Evolutionary conservation across 2,329 filamentous ascomycete genomes (phyloP).

Genomic region (Pseudogymnoascus sp.): DNA sequence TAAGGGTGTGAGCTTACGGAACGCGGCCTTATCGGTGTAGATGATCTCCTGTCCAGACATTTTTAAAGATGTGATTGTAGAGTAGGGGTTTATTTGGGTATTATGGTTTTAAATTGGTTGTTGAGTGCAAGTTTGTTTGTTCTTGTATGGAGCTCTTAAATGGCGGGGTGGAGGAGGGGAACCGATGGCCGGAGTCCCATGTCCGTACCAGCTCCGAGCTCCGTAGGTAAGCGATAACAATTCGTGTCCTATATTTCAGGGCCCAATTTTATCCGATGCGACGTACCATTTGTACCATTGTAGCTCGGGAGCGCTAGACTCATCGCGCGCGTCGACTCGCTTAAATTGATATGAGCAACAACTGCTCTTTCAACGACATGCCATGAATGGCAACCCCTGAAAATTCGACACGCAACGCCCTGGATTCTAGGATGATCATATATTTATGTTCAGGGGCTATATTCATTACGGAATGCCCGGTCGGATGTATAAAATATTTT

Average conservation of each 20-base stretch:
- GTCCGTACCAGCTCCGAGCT: constrained; percentile 3
- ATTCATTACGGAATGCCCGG: constrained; percentile 19
- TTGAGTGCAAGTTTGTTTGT: constrained; percentile 1
- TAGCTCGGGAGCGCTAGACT: background rate
- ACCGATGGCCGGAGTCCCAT: constrained; percentile 7
- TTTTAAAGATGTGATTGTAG: constrained; percentile 11
- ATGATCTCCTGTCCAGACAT: constrained; percentile 29
- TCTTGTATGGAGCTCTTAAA: constrained; percentile 4
- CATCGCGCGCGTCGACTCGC: background rate
- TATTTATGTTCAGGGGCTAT: background rate
- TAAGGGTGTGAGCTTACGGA: constrained; percentile 22
- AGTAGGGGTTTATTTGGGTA: background rate
- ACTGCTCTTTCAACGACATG: constrained; percentile 24
- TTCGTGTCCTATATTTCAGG: background rate
- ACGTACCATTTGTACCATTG: background rate
- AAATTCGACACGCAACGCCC: constrained; percentile 17
- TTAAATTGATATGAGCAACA: constrained; percentile 3
- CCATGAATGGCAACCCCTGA: constrained; percentile 16
- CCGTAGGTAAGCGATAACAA: background rate
- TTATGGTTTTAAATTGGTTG: background rate
- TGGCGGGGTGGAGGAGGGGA: constrained; percentile 3
- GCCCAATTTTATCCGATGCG: background rate
- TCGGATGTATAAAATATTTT: constrained; percentile 17
- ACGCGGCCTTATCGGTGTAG: constrained; percentile 29
- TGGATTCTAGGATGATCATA: background rate